Conservation (phyloP, 495 filamentous ascomycete genomes). For the Penicillium longicatenatum region DNA sequence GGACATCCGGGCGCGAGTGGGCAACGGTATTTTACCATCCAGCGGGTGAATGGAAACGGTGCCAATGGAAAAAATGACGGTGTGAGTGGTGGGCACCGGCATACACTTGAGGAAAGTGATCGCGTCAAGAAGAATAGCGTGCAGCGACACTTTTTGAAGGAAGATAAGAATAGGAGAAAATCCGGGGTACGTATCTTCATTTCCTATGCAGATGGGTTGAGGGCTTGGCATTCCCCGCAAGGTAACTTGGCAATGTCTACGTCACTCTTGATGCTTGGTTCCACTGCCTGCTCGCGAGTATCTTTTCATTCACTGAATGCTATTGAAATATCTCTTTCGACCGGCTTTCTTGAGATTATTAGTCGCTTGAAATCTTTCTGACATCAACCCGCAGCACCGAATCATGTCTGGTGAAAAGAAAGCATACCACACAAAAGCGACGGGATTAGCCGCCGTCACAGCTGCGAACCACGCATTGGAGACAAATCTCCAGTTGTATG, state of each 20-base stretch:
- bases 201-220: slow-evolving; percentile 15
- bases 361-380: slow-evolving; percentile 4
- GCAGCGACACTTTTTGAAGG: slow-evolving; percentile 63
- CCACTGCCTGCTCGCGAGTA: not conserved
- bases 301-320: not conserved
- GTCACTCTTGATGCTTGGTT: slow-evolving; percentile 22
- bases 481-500: slow-evolving; percentile 77
- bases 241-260: slow-evolving; percentile 27
- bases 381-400: slow-evolving; percentile 24
- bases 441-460: slow-evolving; percentile 74
- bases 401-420: slow-evolving; percentile 58
- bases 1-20: slow-evolving; percentile 50
- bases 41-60: slow-evolving; percentile 77
- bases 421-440: slow-evolving; percentile 80
- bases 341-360: not conserved
- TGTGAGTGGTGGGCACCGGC: slow-evolving; percentile 67
- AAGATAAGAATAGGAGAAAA: slow-evolving; percentile 69
- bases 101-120: slow-evolving; percentile 78
- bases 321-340: not conserved
- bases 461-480: slow-evolving; percentile 70
- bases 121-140: slow-evolving; percentile 85
- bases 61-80: slow-evolving; percentile 72
- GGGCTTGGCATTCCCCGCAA: slow-evolving; percentile 22
- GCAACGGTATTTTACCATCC: slow-evolving; percentile 68
- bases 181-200: slow-evolving; percentile 54